phyloP scores from a whole-genome alignment of 1,139 yeast species.

The Pichia sp. region DNA sequence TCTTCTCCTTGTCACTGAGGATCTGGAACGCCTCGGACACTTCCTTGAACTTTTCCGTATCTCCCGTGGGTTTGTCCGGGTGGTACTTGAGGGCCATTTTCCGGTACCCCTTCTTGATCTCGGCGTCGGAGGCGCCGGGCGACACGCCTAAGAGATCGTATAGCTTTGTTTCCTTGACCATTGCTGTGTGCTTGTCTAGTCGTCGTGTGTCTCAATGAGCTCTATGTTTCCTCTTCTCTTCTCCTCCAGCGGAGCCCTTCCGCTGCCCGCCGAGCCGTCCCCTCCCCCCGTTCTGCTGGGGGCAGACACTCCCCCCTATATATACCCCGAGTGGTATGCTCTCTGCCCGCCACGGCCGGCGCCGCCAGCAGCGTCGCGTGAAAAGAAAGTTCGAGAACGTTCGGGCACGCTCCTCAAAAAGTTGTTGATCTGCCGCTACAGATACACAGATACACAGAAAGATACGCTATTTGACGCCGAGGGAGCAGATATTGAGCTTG shows the following conservation, averaged over 20 bases:
- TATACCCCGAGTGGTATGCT: no score
- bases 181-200: constrained; percentile 26
- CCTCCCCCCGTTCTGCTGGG: no score
- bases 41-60: constrained; percentile 89
- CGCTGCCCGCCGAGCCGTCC: no score
- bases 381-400: constrained; percentile 18
- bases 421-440: no score
- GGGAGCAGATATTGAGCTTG: constrained; percentile 64
- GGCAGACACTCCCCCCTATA: not conserved
- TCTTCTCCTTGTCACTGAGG: constrained; percentile 73
- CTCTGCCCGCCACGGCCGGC: not conserved
- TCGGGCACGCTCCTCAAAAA: not conserved
- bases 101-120: constrained; percentile 81
- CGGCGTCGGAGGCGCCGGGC: constrained; percentile 73
- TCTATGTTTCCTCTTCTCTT: no score
- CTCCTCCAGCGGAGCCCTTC: no score
- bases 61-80: constrained; percentile 93
- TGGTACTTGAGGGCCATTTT: constrained; percentile 83
- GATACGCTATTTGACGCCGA: constrained; percentile 36
- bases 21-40: constrained; percentile 94
- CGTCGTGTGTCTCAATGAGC: no score
- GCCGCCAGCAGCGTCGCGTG: not conserved
- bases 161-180: constrained; percentile 80
- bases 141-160: constrained; percentile 78
- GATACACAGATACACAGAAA: no score